Evolutionary conservation across 2,329 filamentous ascomycete species (phyloP), one percentile per base, ranked within the genome.

Genomic region (Penicillium sumatraense): DNA sequence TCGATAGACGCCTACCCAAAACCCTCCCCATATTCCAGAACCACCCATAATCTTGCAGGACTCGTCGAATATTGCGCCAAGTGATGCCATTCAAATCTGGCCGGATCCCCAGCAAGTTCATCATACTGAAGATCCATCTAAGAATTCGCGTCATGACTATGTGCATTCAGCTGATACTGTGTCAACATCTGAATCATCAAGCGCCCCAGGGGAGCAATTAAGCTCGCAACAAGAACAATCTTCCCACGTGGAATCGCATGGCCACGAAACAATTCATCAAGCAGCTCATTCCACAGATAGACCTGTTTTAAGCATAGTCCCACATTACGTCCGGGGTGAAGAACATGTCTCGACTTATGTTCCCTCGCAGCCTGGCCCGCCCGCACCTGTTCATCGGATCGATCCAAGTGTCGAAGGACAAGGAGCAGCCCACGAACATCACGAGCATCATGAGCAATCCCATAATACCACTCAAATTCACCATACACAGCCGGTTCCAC

Each of bases 271-370:
- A 3, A 3, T 24, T 29, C 29, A 50, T 7, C 21, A 16, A 16
- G 48, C 31, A 27, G 6, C 35, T 5, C 14, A 26, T 11, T 38
- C 8, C 11, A 27, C 46, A 5, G 41, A 49, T 31, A 53, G 59
- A 16, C 67, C 66, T 24, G 44, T 72, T 5, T 44, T 69, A 23
- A 77, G 74, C 50, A 68, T 63, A 38, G 76, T 79, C 6, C 77
- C 77, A 16, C 73, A 76, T 51, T 78, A 78, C 62, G 77, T 79
- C 16, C 71, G 70, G 35, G 77, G 77, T 27, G 76, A 79, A 64
- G 76, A 79, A 57, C 69, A 77, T 48, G 60, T 74, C 11, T 71
- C 71, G 27, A 63, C 70, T 16, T 76, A 65, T 57, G 67, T 68
- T 47, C 62, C 63, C 6, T 55, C 62, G 27, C 46, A 59, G 29